phyloP scores from a whole-genome alignment of 2,329 filamentous ascomycete genomes.

The Colletotrichum euphorbiae region DNA sequence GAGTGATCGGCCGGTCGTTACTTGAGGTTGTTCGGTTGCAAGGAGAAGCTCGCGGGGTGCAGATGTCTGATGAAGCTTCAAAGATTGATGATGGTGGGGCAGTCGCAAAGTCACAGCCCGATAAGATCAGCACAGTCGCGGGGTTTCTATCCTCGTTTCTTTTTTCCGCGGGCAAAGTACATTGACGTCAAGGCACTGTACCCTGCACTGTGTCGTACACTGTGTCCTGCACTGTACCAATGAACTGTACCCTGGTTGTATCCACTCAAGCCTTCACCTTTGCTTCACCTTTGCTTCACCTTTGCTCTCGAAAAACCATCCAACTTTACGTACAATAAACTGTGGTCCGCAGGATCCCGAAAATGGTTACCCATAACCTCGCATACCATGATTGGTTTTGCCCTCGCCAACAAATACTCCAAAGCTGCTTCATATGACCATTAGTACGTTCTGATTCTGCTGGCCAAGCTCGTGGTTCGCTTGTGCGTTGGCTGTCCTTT shows the following conservation, averaged over 20 bases:
- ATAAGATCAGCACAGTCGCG: slow-evolving; percentile 22
- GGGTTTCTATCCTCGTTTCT: slow-evolving; percentile 16
- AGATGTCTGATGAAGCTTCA: slow-evolving; percentile 19
- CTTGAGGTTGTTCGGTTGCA: not conserved
- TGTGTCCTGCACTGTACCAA: not conserved
- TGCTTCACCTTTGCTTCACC: not conserved
- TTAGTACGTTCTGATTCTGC: not conserved
- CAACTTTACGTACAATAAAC: too few relatives aligned
- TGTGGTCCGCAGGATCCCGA: too few relatives aligned
- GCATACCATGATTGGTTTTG: too few relatives aligned
- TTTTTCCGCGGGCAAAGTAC: slow-evolving; percentile 9
- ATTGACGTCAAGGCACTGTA: slow-evolving; percentile 13
- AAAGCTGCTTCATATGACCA: not conserved
- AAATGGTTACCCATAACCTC: not conserved
- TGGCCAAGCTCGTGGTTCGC: slow-evolving; percentile 5
- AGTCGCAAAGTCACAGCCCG: slow-evolving; percentile 13
- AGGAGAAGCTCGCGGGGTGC: not conserved
- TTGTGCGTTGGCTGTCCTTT: not conserved
- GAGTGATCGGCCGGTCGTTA: not conserved
- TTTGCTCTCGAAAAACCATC: not conserved
- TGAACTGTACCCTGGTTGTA: not conserved
- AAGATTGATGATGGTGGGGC: slow-evolving; percentile 27
- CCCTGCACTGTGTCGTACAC: too few relatives aligned
- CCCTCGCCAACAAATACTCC: not conserved
- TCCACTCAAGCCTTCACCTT: not conserved